phyloP scores from a whole-genome alignment of 805 yeast species.

The Metschnikowia gruessii region DNA sequence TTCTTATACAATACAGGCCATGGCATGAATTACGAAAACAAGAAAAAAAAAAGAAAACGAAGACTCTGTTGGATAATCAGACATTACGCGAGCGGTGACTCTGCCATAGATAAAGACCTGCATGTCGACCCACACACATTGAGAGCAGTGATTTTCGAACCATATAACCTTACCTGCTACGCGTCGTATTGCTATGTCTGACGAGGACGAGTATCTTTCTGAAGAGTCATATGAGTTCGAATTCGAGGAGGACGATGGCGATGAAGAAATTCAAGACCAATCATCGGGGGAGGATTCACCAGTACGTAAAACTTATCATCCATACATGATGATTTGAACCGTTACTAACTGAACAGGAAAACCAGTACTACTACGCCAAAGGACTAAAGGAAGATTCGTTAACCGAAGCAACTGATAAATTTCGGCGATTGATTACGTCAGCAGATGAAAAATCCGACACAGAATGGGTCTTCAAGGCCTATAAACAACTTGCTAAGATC shows the following conservation, averaged over 20 bases:
- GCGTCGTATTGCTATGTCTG: conserved; percentile 27
- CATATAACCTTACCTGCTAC: neutral
- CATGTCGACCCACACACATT: neutral
- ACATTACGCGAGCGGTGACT: neutral
- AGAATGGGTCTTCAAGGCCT: conserved; percentile 39
- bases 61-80: neutral
- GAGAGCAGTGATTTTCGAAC: too few relatives aligned
- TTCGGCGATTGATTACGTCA: conserved; percentile 19
- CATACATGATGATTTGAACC: conserved; percentile 6
- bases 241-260: conserved; percentile 28
- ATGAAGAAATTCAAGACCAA: conserved; percentile 28
- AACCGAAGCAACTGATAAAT: conserved; percentile 8
- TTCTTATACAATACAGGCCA: too few relatives aligned
- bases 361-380: conserved; percentile 38
- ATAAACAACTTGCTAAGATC: conserved; percentile 42
- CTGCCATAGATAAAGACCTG: conserved; percentile 1
- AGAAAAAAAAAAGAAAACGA: too few relatives aligned
- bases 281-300: conserved; percentile 19
- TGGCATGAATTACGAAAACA: too few relatives aligned
- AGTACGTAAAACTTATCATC: conserved; percentile 6
- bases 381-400: conserved; percentile 33
- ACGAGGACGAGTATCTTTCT: conserved; percentile 34
- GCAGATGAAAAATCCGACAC: conserved; percentile 24
- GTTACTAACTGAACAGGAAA: conserved; percentile 27
- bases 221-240: conserved; percentile 44